Percentiles rank a stretch among this genome's conserved stretches.
Conservation (phyloP, 2,329 filamentous ascomycete species). For the Mycosphaerella sp. region DNA sequence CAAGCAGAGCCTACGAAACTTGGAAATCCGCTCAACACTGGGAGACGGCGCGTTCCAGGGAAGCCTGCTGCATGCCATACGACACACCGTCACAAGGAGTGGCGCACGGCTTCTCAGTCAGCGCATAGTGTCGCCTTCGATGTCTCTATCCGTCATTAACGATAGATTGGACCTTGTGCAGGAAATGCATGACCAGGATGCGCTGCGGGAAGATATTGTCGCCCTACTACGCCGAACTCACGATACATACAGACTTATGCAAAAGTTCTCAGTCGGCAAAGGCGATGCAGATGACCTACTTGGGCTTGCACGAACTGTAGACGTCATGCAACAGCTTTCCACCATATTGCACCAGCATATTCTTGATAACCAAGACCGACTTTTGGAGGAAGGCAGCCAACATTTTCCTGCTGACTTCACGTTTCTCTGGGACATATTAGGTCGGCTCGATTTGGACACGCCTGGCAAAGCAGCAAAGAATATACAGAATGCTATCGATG, state of each 20-base stretch:
- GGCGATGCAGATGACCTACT: constrained; percentile 91
- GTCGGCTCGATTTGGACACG: constrained; percentile 59
- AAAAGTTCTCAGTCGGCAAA: constrained; percentile 87
- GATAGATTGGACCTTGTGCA: constrained; percentile 75
- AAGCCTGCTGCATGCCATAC: constrained; percentile 82
- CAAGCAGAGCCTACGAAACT: constrained; percentile 78
- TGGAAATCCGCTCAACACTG: constrained; percentile 84
- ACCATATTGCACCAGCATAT: constrained; percentile 38
- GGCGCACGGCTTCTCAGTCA: constrained; percentile 77
- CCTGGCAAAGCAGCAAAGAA: constrained; percentile 62
- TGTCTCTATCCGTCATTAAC: constrained; percentile 73
- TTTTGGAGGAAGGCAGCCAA: constrained; percentile 30
- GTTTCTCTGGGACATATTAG: constrained; percentile 36
- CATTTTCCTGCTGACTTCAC: constrained; percentile 14
- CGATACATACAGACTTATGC: constrained; percentile 82
- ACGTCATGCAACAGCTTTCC: constrained; percentile 63
- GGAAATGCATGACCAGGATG: constrained; percentile 59
- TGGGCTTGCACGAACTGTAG: constrained; percentile 72
- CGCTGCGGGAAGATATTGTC: constrained; percentile 64
- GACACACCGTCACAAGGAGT: constrained; percentile 84
- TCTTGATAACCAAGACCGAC: constrained; percentile 24
- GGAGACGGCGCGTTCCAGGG: constrained; percentile 72
- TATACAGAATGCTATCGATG: constrained; percentile 78
- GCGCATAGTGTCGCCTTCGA: constrained; percentile 82
- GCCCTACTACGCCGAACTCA: constrained; percentile 66